These are phyloP conservation scores for Davidsoniella neocaledoniae DNA, from an alignment of 2,329 filamentous ascomycete species.

Conservation along the genomic window DNA sequence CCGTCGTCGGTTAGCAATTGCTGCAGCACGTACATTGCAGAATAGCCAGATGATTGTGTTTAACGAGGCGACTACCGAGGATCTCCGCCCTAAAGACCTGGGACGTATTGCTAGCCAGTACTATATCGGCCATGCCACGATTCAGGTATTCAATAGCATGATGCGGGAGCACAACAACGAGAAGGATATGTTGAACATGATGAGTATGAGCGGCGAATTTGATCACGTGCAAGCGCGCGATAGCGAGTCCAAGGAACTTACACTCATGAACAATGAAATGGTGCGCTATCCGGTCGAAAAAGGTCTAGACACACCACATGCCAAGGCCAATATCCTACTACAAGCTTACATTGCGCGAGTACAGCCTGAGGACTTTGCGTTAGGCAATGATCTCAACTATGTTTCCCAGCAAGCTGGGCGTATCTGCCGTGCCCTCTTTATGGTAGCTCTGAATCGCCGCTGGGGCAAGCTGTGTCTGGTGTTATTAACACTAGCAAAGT, in stretches of 20 bases:
- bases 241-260: conserved; percentile 76
- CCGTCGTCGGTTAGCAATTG: conserved; percentile 68
- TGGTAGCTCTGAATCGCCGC: conserved; percentile 86
- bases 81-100: conserved; percentile 84
- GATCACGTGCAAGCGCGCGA: conserved; percentile 92
- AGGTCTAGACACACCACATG: conserved; percentile 53
- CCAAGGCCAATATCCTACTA: conserved; percentile 88
- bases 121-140: conserved; percentile 83
- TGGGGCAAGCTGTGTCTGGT: conserved; percentile 96
- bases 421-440: conserved; percentile 88
- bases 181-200: conserved; percentile 87
- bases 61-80: conserved; percentile 73
- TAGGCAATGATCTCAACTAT: conserved; percentile 83
- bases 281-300: conserved; percentile 21
- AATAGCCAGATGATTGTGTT: conserved; percentile 98
- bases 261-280: conserved; percentile 49
- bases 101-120: conserved; percentile 94
- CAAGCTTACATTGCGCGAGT: conserved; percentile 86
- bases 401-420: conserved; percentile 89
- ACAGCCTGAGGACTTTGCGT: conserved; percentile 80
- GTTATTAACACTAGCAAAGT: conserved; percentile 80
- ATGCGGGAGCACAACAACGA: conserved; percentile 78
- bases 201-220: conserved; percentile 94
- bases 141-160: conserved; percentile 91
- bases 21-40: conserved; percentile 74